phyloP scores from a whole-genome alignment of 176 grass and related monocot genomes.

The Eleusine coracana region DNA sequence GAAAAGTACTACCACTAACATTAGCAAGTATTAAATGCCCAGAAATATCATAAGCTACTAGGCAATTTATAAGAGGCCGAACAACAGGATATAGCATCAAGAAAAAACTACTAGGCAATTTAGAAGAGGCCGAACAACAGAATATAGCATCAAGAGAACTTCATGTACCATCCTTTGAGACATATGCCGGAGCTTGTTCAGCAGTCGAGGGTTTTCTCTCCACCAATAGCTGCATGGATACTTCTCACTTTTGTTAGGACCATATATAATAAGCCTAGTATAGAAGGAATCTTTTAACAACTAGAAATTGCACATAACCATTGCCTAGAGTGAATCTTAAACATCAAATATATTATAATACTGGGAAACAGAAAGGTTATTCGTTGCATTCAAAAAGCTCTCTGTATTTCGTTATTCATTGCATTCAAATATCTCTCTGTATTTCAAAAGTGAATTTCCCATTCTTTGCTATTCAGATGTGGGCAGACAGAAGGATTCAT shows the following conservation, averaged over 20 bases:
- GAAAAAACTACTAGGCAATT: not conserved
- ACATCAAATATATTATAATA: not conserved
- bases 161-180: conserved; percentile 61
- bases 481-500: not conserved
- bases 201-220: conserved; percentile 47
- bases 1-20: not conserved
- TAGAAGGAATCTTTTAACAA: not conserved
- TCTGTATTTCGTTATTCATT: not conserved
- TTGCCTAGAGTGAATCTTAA: not conserved
- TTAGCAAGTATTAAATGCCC: not conserved
- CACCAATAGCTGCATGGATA: conserved; percentile 63
- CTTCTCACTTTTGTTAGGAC: conserved; percentile 27
- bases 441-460: not conserved
- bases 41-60: not conserved
- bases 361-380: not conserved
- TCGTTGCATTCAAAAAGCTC: not conserved
- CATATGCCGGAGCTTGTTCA: conserved; percentile 52
- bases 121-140: not conserved
- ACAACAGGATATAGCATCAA: too few relatives aligned
- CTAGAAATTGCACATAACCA: conserved; percentile 7
- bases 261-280: not conserved
- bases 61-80: too few relatives aligned
- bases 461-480: not conserved
- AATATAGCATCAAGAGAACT: conserved; percentile 15
- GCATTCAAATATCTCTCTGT: not conserved